phyloP scores from a whole-genome alignment of 1,284 basidiomycete genomes.

The Malassezia arunalokei region DNA sequence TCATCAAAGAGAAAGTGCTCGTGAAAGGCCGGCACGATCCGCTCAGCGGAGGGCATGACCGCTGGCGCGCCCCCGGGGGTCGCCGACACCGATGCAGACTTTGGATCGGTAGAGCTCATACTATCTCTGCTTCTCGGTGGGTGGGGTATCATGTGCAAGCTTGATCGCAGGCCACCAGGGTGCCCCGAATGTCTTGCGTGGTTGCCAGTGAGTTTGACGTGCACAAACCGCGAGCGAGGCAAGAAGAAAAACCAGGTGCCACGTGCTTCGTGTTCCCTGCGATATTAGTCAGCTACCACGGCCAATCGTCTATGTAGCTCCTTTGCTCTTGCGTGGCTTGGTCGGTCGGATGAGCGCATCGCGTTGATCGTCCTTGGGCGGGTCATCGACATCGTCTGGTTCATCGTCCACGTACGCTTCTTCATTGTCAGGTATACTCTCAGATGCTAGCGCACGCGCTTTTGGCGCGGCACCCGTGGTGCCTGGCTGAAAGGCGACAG shows the following conservation, averaged over 20 bases:
- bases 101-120: too few species aligned
- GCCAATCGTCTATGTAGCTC: background rate
- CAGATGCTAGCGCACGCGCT: slow-evolving; percentile 6
- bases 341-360: slow-evolving; percentile 6
- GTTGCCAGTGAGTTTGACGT: background rate
- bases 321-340: slow-evolving; percentile 2
- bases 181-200: too few species aligned
- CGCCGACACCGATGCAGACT: too few species aligned
- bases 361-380: slow-evolving; percentile 2
- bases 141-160: too few species aligned
- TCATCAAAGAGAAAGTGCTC: slow-evolving; percentile 43
- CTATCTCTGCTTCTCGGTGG: too few species aligned
- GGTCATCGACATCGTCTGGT: background rate
- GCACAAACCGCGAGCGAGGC: background rate
- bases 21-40: slow-evolving; percentile 35
- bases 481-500: slow-evolving; percentile 8
- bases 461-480: background rate
- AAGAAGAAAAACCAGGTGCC: slow-evolving; percentile 5
- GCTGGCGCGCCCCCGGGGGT: too few species aligned
- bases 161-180: too few species aligned
- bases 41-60: slow-evolving; percentile 4
- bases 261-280: background rate
- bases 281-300: background rate
- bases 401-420: slow-evolving; percentile 15
- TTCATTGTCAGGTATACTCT: slow-evolving; percentile 12